Base-by-base conservation (phyloP, 345 rosid species). In the Angophora floribunda region DNA sequence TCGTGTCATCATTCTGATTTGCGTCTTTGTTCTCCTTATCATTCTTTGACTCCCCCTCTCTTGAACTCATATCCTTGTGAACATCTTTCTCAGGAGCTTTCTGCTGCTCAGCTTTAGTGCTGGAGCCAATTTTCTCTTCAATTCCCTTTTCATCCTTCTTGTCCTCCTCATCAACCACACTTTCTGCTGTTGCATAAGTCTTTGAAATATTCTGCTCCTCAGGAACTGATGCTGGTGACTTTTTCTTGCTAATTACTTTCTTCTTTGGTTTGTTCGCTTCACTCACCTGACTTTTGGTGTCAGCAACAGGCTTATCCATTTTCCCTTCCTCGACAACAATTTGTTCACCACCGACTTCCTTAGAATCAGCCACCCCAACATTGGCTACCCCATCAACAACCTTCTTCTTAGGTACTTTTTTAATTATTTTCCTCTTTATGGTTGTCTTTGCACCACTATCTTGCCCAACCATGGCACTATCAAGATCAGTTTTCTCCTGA, bases 331-430 rank as follows among this genome's bases (percentile, higher is more conserved):
- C 89, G 78, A 22, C 91, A 87, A 63, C 90, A 88, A 89, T 93
- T 91, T 90, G 94, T 88, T 67, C 88, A 89, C 88, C 90, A 41
- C 88, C 94, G 85, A 90, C 95, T 79, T 88, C 89, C 92, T 93
- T 92, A 26, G 86, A 85, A 87, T 89, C 95, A 88, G 84, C 89
- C 57, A 85, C 93, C 49, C 14, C 82, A 88, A 85, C 91, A 53
- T 51, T 89, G 86, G 92, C 89, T 88, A 70, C 92, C 32, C 59
- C 91, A 82, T 90, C 93, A 86, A 93, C 85, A 51, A 92, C 91
- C 94, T 97, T 98, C 91, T 93, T 93, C 93, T 95, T 97, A 86
- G 95, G 90, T n/a, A 98, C 98, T 91, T 96, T 95, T 91, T 93
- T 98, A 86, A 98, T 92, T 70, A 97, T 89, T 91, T 96, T 97